Evolutionary conservation across 2,329 filamentous ascomycete genomes (phyloP), one percentile per base, ranked within the genome.

Genomic region (Penicillium sp.): DNA sequence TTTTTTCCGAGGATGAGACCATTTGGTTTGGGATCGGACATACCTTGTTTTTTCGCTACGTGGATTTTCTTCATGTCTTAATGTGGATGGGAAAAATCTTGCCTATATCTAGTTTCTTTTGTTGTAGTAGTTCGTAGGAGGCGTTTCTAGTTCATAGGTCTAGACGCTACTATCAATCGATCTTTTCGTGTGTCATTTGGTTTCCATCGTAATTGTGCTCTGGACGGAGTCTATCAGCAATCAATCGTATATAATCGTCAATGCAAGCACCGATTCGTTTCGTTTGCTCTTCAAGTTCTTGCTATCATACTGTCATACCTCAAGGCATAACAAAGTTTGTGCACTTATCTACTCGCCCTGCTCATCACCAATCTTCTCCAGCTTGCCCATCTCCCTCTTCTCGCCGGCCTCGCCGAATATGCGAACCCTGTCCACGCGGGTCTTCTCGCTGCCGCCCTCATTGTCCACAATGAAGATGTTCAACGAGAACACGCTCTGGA

Each of bases 331-430:
- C 8, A 35, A 3, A 9, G 31, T 41, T 41, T 26, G 26, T 26
- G 26, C 26, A 26, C 26, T 15, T 15, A 15, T 67, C 66, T 81
- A 88, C 75, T 89, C 85, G 58, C 88, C 87, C 30, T 81, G 77
- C 74, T 91, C 90, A 69, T 96, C 90, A 15, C 89, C 92, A 74
- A 97, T 87, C 87, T 98, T 98, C 84, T 98, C 92, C 68, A 99
- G 82, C 83, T 96, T 96, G 68, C 93, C 94, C 87, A 93, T 92
- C 61, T 95, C 91, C 64, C 93, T 86, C 86, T 96, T 97, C 83
- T 96, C 90, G 15, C 95, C 94, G 17, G 88, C 86, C 78, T 98
- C 94, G 31, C 95, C 95, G 73, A 98, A 89, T 59, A 98, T 82
- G 47, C 81, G 74, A 58, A 84, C 66, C 13, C 82, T 71, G 63